Evolutionary conservation across 2,329 filamentous ascomycete species (phyloP), one percentile per base, ranked within the genome.

Genomic region (Rhynchosporium agropyri): DNA sequence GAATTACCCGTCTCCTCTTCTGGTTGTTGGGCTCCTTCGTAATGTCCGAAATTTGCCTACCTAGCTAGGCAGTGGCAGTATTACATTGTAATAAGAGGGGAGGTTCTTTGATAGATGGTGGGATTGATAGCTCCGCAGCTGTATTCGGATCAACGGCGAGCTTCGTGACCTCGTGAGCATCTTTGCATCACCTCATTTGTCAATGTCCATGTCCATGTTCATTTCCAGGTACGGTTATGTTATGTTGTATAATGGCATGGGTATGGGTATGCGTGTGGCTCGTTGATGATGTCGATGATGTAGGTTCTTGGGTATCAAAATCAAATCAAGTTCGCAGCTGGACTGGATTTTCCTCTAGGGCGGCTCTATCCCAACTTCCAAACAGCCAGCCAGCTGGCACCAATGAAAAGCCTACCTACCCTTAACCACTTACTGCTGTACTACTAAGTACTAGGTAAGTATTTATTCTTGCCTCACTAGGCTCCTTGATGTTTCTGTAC

Each of bases 1-100:
- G 51, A 20, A 42, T 54, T 54, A 54, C 36, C 51, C 51, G 51
- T 54, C 51, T 54, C 51, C 51, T 54, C 46, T 49, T 29, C 46
- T 49, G 26, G 9, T 26, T 54, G 20, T 40, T 33, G 51, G 20
- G 4, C 1, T 28, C 38, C 33, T 3, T 20, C n/a, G 3, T 6
- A 40, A 54, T 42, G 36, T 42, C 51, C 51, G 51, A 36, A 54
- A 54, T 54, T 20, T 20, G 20, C 20, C 20, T 20, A 20, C 20
- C 20, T 20, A 20, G 20, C 20, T 20, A 20, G 20, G 20, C 33
- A 36, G 51, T 28, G 28, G 40, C 33, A 12, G 33, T 1, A 54
- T 28, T 53, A 36, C 38, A 36, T 36, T 31, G 10, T 8, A n/a
- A 54, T 36, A 33, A 33, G 50, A 53, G 36, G 50, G 50, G 50